phyloP scores from a whole-genome alignment of 495 filamentous ascomycete genomes.

The Entonaema liquescens region DNA sequence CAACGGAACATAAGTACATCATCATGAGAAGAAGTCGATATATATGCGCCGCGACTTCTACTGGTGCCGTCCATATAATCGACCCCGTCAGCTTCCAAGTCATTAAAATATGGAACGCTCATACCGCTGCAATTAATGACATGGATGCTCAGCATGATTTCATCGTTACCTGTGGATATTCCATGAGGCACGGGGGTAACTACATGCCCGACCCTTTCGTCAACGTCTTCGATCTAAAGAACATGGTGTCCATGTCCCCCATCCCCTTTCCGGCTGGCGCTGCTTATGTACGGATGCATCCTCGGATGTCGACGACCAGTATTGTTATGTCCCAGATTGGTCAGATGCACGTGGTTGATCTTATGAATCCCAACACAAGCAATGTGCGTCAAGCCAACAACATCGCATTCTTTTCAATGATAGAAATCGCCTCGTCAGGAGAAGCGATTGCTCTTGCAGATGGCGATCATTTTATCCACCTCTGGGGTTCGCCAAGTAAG shows the following conservation, averaged over 20 bases:
- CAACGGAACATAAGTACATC: conserved; percentile 77
- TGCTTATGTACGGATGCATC: conserved; percentile 94
- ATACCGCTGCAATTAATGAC: conserved; percentile 83
- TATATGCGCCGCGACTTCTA: conserved; percentile 88
- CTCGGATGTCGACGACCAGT: conserved; percentile 89
- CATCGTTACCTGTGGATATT: conserved; percentile 94
- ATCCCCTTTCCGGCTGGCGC: conserved; percentile 92
- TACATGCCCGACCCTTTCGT: conserved; percentile 87
- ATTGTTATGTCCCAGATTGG: conserved; percentile 90
- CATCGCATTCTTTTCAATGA: conserved; percentile 68
- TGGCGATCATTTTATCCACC: conserved; percentile 76
- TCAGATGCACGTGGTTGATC: conserved; percentile 91
- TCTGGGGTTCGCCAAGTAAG: conserved; percentile 93
- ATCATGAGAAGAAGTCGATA: conserved; percentile 91
- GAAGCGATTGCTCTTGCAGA: conserved; percentile 88
- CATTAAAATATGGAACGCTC: conserved; percentile 87
- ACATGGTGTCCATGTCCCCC: conserved; percentile 80
- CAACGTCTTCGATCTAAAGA: conserved; percentile 94
- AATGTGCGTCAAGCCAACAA: conserved; percentile 89
- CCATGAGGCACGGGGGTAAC: conserved; percentile 64
- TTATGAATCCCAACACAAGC: conserved; percentile 91
- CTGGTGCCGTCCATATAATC: conserved; percentile 84
- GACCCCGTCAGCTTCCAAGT: conserved; percentile 79
- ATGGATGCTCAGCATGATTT: conserved; percentile 95
- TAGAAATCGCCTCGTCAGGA: conserved; percentile 90